phyloP scores from a whole-genome alignment of 208 protist species.

The Acanthamoeba quina region DNA sequence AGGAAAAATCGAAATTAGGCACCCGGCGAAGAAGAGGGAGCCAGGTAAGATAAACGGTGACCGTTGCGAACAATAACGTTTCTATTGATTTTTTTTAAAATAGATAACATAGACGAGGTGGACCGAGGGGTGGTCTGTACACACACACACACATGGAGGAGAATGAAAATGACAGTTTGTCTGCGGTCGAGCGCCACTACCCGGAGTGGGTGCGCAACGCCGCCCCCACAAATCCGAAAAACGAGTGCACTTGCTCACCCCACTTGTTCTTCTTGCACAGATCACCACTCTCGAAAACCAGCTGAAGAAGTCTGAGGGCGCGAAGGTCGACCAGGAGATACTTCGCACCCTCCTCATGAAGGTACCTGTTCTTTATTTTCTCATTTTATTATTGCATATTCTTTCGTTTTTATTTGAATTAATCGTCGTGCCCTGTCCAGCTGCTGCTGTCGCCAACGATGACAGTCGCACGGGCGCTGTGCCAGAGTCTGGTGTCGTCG shows the following conservation, averaged over 20 bases:
- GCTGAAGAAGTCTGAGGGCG: background rate
- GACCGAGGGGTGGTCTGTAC: background rate
- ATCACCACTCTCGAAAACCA: background rate
- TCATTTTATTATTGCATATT: background rate
- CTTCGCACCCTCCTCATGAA: background rate
- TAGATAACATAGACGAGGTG: no score
- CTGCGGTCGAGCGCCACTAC: background rate
- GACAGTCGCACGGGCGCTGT: constrained; percentile 32
- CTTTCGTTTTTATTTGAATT: background rate
- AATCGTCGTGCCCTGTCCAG: background rate
- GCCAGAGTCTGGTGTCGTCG: constrained; percentile 5
- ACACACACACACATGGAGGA: background rate
- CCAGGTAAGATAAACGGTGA: no score
- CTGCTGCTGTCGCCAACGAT: constrained; percentile 21
- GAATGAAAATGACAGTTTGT: background rate
- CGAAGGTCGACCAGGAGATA: background rate
- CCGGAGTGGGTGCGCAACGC: background rate
- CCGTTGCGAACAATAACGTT: no score
- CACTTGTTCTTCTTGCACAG: background rate
- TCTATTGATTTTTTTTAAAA: no score
- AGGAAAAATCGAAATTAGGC: no score
- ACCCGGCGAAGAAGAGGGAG: no score
- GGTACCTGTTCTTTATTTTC: background rate
- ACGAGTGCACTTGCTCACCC: no score
- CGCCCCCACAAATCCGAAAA: no score